Percentiles rank a stretch among this genome's conserved stretches.
Conservation (phyloP, 805 yeast species). For the Hanseniaspora pseudoguilliermondii region DNA sequence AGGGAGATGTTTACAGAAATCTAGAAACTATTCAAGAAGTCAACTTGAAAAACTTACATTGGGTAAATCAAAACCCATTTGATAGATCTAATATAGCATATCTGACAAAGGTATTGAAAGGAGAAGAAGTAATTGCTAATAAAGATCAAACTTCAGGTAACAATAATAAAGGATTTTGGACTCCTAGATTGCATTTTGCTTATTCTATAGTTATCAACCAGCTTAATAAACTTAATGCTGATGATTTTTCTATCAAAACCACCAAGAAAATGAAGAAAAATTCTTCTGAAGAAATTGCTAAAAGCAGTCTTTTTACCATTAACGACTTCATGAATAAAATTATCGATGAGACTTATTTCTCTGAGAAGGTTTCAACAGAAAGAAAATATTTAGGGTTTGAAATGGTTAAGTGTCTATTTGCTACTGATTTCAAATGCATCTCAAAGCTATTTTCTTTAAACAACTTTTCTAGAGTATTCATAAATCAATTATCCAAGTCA, state of each 20-base stretch:
- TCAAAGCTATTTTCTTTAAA: conserved; percentile 35
- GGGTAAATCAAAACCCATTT: conserved; percentile 69
- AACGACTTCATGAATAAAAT: conserved; percentile 67
- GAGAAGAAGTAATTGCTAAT: conserved; percentile 30
- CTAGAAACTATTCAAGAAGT: not conserved
- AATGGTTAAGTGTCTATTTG: conserved; percentile 43
- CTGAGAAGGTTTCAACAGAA: conserved; percentile 67
- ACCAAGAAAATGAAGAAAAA: conserved; percentile 18
- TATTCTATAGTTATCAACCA: conserved; percentile 34
- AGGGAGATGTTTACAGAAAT: conserved; percentile 1
- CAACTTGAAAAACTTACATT: conserved; percentile 26
- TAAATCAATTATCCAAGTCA: conserved; percentile 60
- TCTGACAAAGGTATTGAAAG: conserved; percentile 53
- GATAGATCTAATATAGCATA: conserved; percentile 51
- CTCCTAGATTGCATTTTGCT: conserved; percentile 60
- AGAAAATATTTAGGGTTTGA: conserved; percentile 80
- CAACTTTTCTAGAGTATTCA: conserved; percentile 57
- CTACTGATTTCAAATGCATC: conserved; percentile 14
- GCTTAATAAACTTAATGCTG: conserved; percentile 22
- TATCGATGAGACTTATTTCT: conserved; percentile 69
- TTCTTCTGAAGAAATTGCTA: conserved; percentile 14
- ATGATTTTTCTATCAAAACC: conserved; percentile 26
- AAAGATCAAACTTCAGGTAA: conserved; percentile 21
- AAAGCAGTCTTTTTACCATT: conserved; percentile 25
- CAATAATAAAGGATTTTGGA: conserved; percentile 57